Evolutionary conservation across 352 stramenopile species (phyloP), one percentile per base, ranked within the genome.

Genomic region (Phytophthora citricola): DNA sequence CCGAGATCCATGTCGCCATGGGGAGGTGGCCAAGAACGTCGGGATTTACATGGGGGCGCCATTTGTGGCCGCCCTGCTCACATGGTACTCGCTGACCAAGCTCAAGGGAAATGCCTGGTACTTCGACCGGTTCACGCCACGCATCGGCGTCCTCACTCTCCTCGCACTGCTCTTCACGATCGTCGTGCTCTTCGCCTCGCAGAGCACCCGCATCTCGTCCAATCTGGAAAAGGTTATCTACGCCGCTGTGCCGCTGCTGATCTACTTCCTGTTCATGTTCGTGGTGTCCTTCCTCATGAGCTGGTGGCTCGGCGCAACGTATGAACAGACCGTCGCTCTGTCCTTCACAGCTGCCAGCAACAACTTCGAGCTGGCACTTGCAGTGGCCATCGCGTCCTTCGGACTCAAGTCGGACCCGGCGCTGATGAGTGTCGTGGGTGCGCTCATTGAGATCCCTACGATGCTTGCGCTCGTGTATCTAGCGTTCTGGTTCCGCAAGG

Each of bases 321-420:
- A 90, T 57, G 47, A 64, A 17, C 78, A 87, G 65, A 54, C 64
- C 22, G 71, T 75, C 2, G 44, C 71, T 22, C 67, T 88, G 0
- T 81, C 78, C 15, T 89, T 93, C 70, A 91, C 86, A n/a, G 79
- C 79, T 3, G 82, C 77, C 7, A 90, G 79, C 57, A 93, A 93
- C 77, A 91, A 90, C 66, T 93, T 93, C 46, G 84, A 91, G 66
- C 57, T 92, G 58, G 82, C 78, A 5, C 68, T 89, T 22, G 84
- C 84, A 3, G 69, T 90, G 31, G 79, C 79, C n/a, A 83, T 89
- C n/a, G 70, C 74, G 1, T 74, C 81, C 26, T 93, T 88, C 51
- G 84, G 83, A n/a, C 67, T 87, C 47, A 77, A 83, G 41, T 93
- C 84, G n/a, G 82, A 86, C n/a, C 73, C 82, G 4, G 79, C 81